Evolutionary conservation across 1,284 basidiomycete genomes (phyloP).

Genomic region (Schizophyllum amplum): DNA sequence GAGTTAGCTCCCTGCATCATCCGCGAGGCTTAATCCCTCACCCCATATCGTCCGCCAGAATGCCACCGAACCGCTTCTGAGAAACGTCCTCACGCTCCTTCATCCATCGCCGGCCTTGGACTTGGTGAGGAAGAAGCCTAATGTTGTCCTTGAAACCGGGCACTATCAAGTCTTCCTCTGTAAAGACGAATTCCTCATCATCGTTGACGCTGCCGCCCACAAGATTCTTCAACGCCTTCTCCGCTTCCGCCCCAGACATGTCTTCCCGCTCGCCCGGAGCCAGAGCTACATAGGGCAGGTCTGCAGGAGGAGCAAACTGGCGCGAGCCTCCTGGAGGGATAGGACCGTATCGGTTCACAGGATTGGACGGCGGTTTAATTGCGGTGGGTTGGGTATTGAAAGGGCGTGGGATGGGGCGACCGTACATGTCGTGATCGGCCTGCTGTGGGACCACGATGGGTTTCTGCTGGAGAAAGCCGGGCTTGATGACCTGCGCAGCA

Average conservation of each 20-base stretch:
- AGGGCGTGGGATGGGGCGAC: not conserved
- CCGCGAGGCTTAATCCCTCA: constrained; percentile 21
- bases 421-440: not conserved
- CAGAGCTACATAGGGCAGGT: not conserved
- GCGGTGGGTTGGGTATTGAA: not conserved
- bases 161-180: constrained; percentile 58
- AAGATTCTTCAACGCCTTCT: constrained; percentile 57
- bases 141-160: constrained; percentile 68
- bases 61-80: constrained; percentile 77
- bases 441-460: not conserved
- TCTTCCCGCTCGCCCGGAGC: not conserved
- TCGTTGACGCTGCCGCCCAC: constrained; percentile 46
- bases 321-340: not conserved
- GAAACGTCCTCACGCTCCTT: constrained; percentile 60
- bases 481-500: not conserved
- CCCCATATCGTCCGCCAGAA: constrained; percentile 92
- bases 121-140: constrained; percentile 65
- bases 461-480: not conserved
- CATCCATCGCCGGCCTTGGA: constrained; percentile 86
- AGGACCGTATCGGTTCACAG: not conserved
- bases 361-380: not conserved
- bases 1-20: constrained; percentile 5
- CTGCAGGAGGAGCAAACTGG: not conserved
- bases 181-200: constrained; percentile 49
- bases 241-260: constrained; percentile 40